Evolutionary conservation across 1,284 basidiomycete species (phyloP).

Genomic region (Ceratobasidium sp.): DNA sequence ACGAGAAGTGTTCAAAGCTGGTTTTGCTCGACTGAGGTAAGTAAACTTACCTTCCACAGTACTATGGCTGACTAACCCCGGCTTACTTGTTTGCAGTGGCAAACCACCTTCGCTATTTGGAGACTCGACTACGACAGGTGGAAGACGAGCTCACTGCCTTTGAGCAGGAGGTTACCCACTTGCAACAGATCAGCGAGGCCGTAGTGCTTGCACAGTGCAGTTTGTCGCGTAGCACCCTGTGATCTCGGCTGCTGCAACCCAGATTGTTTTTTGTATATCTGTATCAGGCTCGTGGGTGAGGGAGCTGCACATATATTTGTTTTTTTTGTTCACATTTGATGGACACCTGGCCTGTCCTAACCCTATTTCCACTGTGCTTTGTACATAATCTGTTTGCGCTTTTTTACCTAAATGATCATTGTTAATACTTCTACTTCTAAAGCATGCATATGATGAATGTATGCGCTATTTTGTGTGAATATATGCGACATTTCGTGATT

Average conservation of each 20-base stretch:
- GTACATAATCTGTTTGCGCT: background rate
- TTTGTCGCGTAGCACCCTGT: too few relatives aligned
- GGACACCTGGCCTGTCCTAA: background rate
- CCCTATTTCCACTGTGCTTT: background rate
- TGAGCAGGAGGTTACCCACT: constrained; percentile 77
- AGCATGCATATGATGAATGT: too few relatives aligned
- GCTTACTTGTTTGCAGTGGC: constrained; percentile 61
- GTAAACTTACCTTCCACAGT: constrained; percentile 50
- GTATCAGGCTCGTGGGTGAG: too few relatives aligned
- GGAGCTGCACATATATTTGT: constrained; percentile 75
- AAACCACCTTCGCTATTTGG: constrained; percentile 80
- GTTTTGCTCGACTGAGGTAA: constrained; percentile 84
- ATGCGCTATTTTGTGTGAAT: too few relatives aligned
- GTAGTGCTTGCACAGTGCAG: constrained; percentile 87
- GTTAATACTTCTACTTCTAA: too few relatives aligned
- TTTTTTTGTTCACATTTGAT: background rate
- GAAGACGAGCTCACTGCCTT: constrained; percentile 77
- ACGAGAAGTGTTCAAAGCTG: constrained; percentile 90
- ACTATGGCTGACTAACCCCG: background rate
- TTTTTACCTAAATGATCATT: constrained; percentile 1
- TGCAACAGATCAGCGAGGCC: constrained; percentile 82
- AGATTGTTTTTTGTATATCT: too few relatives aligned
- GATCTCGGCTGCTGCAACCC: too few relatives aligned
- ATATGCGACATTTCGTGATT: too few relatives aligned
- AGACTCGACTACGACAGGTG: constrained; percentile 75